Evolutionary conservation across 352 stramenopile species (phyloP).

Genomic region (Peronospora tabacina): DNA sequence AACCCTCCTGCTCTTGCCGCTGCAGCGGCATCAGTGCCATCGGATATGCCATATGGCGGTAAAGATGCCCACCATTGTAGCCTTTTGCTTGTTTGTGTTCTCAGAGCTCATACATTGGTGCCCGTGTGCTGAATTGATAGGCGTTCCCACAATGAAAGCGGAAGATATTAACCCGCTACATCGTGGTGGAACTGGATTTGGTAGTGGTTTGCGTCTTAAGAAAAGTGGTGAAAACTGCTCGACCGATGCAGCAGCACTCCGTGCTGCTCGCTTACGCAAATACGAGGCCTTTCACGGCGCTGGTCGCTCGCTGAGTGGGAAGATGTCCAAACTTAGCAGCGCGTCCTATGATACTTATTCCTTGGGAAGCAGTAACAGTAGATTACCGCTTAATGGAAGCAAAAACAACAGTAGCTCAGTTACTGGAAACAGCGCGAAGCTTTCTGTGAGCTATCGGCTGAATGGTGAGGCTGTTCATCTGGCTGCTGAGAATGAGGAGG

Average conservation of each 20-base stretch:
- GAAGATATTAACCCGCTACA: constrained; percentile 34
- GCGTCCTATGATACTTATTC: constrained; percentile 12
- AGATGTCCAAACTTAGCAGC: constrained; percentile 29
- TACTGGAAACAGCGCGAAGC: constrained; percentile 9
- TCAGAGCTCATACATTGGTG: not conserved
- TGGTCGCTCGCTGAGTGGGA: constrained; percentile 61
- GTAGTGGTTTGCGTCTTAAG: constrained; percentile 62
- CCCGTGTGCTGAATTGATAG: constrained; percentile 12
- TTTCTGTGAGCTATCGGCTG: constrained; percentile 20
- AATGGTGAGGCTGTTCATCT: constrained; percentile 25
- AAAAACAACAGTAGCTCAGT: constrained; percentile 1
- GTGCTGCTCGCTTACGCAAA: constrained; percentile 61
- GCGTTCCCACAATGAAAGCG: constrained; percentile 60
- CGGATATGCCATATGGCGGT: constrained; percentile 59
- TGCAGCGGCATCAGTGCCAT: constrained; percentile 24
- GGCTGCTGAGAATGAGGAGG: constrained; percentile 25
- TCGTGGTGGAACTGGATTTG: constrained; percentile 30
- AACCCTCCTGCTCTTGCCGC: constrained; percentile 38
- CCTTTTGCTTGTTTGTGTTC: not conserved
- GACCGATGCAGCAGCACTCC: constrained; percentile 59
- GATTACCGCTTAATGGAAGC: constrained; percentile 16
- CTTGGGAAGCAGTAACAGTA: constrained; percentile 22
- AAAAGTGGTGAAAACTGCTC: constrained; percentile 47
- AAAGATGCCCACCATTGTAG: constrained; percentile 2
- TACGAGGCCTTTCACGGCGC: constrained; percentile 83